A percentile compares a stretch with the other conserved stretches of the same genome.
phyloP scores from a whole-genome alignment of 495 filamentous ascomycete genomes.

The Neurospora sp. region DNA sequence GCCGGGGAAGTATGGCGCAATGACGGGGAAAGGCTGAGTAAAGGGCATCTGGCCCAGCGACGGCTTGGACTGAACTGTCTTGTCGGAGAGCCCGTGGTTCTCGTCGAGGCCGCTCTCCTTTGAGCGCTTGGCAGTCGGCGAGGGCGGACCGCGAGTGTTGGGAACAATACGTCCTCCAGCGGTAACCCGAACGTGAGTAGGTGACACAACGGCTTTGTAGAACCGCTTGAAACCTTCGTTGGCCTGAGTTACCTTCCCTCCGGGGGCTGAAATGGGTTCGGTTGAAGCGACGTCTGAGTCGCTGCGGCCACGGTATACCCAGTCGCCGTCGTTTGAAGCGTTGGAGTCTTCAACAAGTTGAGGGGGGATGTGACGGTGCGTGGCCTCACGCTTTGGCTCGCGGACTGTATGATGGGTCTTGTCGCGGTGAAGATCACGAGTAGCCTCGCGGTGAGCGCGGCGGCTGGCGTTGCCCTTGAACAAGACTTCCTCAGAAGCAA shows the following conservation, averaged over 20 bases:
- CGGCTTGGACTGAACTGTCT: slow-evolving; percentile 11
- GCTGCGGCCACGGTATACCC: slow-evolving; percentile 33
- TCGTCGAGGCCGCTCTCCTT: slow-evolving; percentile 22
- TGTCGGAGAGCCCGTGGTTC: slow-evolving; percentile 5
- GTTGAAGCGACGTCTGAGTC: slow-evolving; percentile 21
- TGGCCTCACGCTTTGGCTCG: slow-evolving; percentile 1
- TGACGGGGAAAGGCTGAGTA: slow-evolving; percentile 9
- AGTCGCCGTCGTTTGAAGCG: slow-evolving; percentile 14
- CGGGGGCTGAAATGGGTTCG: slow-evolving; percentile 38
- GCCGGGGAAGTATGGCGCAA: slow-evolving; percentile 15
- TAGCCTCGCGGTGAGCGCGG: slow-evolving; percentile 3
- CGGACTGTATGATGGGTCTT: not conserved
- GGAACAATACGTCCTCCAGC: slow-evolving; percentile 47
- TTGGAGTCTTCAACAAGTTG: not conserved
- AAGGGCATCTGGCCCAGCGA: slow-evolving; percentile 3
- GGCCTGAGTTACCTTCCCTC: slow-evolving; percentile 33
- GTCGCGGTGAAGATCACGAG: not conserved
- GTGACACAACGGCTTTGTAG: slow-evolving; percentile 45
- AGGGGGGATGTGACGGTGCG: not conserved
- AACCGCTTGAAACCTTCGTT: slow-evolving; percentile 46
- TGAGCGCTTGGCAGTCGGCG: slow-evolving; percentile 32
- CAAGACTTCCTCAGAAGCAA: slow-evolving; percentile 17
- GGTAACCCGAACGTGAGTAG: slow-evolving; percentile 45
- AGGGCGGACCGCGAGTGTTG: slow-evolving; percentile 39
- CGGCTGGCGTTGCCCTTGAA: slow-evolving; percentile 21